Evolutionary conservation across 1,139 yeast genomes (phyloP).

Genomic region (Pichia sp.): DNA sequence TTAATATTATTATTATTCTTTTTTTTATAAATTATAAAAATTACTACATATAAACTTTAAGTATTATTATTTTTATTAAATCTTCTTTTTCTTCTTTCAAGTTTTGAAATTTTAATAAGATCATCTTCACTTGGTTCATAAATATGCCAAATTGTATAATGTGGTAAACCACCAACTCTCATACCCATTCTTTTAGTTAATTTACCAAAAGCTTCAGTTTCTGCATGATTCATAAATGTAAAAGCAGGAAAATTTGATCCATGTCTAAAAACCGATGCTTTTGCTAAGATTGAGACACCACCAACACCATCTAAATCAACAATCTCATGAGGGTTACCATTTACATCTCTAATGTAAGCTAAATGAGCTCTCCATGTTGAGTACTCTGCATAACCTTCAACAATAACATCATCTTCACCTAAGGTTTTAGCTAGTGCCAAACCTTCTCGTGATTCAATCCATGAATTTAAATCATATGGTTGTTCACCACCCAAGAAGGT

Average conservation of each 20-base stretch:
- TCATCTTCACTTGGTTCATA: constrained; percentile 92
- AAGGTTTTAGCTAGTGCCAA: constrained; percentile 57
- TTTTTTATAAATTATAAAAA: background rate
- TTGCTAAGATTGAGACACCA: constrained; percentile 80
- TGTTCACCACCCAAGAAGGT: constrained; percentile 71
- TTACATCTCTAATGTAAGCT: constrained; percentile 61
- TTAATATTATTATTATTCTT: background rate
- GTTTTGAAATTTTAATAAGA: constrained; percentile 60
- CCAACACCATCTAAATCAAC: constrained; percentile 84
- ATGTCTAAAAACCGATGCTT: constrained; percentile 69
- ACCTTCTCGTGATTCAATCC: constrained; percentile 77
- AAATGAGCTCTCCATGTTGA: constrained; percentile 85
- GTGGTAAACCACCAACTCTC: constrained; percentile 77
- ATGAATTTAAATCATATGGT: constrained; percentile 80
- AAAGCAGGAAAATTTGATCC: constrained; percentile 86
- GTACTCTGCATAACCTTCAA: constrained; percentile 86
- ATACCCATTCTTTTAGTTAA: constrained; percentile 76
- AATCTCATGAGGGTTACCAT: constrained; percentile 60
- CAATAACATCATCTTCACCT: constrained; percentile 80
- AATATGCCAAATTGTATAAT: constrained; percentile 81
- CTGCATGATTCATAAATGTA: constrained; percentile 82
- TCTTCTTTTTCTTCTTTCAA: constrained; percentile 61
- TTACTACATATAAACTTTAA: background rate
- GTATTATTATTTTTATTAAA: constrained; percentile 1
- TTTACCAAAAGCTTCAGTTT: constrained; percentile 86